These are phyloP conservation scores for Lachnum nothofagi DNA, from an alignment of 2,329 filamentous ascomycete species.

Conservation along the genomic window DNA sequence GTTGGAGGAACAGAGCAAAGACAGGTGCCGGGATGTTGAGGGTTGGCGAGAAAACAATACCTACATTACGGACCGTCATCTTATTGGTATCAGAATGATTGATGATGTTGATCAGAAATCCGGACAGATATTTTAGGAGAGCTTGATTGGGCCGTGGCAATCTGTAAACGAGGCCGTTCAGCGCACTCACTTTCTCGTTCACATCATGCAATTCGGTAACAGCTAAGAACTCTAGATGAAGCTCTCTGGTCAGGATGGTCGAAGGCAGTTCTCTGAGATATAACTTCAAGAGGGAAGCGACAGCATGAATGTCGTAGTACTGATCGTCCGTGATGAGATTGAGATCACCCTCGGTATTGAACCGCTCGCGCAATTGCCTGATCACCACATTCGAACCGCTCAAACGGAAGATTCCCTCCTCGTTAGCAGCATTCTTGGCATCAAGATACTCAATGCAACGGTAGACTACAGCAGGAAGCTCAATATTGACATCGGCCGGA, in stretches of 20 bases:
- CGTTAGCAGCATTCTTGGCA: conserved; percentile 70
- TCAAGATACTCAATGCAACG: conserved; percentile 91
- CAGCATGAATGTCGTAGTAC: conserved; percentile 92
- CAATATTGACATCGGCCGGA: conserved; percentile 66
- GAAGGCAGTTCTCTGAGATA: conserved; percentile 89
- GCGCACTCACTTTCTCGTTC: conserved; percentile 67
- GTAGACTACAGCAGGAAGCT: conserved; percentile 87
- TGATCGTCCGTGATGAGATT: conserved; percentile 76
- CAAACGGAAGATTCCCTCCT: conserved; percentile 94
- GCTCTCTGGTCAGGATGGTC: conserved; percentile 83
- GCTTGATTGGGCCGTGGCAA: conserved; percentile 77
- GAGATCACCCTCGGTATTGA: conserved; percentile 88
- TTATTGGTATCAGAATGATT: conserved; percentile 88
- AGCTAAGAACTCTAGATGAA: conserved; percentile 82
- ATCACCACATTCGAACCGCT: conserved; percentile 97
- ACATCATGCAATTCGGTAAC: conserved; percentile 74
- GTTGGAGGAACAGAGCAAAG: conserved; percentile 88
- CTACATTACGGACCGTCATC: conserved; percentile 96
- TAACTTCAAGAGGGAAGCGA: conserved; percentile 87
- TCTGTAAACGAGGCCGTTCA: conserved; percentile 72
- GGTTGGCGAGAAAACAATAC: conserved; percentile 96
- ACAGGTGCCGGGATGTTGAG: conserved; percentile 93
- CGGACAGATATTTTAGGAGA: conserved; percentile 76
- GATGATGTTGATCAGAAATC: conserved; percentile 87
- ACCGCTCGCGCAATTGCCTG: conserved; percentile 82